Conservation (phyloP, 345 rosid species). For the Garcia nutans region DNA sequence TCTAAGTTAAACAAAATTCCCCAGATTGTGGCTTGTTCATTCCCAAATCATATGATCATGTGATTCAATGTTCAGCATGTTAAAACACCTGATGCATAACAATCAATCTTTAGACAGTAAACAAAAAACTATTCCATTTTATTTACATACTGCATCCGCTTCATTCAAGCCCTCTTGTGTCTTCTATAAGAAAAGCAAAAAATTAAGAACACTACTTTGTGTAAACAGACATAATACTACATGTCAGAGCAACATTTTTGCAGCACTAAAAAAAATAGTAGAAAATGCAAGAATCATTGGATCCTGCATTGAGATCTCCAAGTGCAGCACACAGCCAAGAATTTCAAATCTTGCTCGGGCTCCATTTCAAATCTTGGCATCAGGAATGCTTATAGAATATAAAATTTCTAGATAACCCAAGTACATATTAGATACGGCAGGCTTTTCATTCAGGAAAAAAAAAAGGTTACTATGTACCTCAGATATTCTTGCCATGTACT, state of each 20-base stretch:
- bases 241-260: not conserved
- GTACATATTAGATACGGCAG: not conserved
- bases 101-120: not conserved
- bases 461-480: not conserved
- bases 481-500: not conserved
- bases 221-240: not conserved
- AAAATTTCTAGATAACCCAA: not conserved
- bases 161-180: not conserved
- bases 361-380: not conserved
- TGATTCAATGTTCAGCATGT: not conserved
- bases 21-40: not conserved
- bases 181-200: not conserved
- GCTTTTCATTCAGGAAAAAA: not conserved
- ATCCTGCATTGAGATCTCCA: not conserved
- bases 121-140: not conserved
- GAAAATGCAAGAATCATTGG: not conserved
- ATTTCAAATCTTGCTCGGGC: not conserved
- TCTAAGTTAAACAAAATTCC: slow-evolving; percentile 3
- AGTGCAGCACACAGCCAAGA: not conserved
- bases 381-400: not conserved
- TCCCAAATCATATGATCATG: not conserved
- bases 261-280: not conserved
- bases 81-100: not conserved
- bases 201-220: not conserved
- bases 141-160: not conserved